phyloP scores from a whole-genome alignment of 192 early-diverging fungal species.

The Dimargaris cristalligena region DNA sequence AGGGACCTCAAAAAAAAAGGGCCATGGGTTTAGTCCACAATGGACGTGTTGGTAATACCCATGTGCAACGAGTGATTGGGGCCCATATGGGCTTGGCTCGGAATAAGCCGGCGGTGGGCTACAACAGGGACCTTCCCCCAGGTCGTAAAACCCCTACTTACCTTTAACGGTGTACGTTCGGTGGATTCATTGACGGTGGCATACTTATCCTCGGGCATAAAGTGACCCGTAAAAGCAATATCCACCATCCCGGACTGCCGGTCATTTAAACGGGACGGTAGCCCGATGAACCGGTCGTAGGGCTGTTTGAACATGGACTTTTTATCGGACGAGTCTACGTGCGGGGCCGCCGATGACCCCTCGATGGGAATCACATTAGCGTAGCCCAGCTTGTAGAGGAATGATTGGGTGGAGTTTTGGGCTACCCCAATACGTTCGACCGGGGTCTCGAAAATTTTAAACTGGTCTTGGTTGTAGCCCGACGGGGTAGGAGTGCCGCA shows the following conservation, averaged over 20 bases:
- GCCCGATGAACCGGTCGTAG: neutral
- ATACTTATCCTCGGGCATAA: neutral
- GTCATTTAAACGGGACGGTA: neutral
- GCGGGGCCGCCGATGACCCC: constrained; percentile 2
- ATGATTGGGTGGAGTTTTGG: neutral
- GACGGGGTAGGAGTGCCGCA: constrained; percentile 1
- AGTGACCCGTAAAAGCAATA: constrained; percentile 4
- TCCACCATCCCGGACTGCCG: neutral
- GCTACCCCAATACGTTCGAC: neutral
- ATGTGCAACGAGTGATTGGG: no score
- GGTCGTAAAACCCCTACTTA: no score
- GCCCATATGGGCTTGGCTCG: no score
- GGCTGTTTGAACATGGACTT: neutral
- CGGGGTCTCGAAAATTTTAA: neutral
- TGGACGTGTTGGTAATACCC: no score
- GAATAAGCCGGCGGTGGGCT: no score
- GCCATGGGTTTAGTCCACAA: no score
- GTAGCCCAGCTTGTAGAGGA: neutral
- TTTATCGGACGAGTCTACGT: neutral
- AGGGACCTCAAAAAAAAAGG: no score
- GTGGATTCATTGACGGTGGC: neutral
- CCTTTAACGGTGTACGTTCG: neutral
- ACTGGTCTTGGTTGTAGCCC: neutral
- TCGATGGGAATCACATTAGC: neutral
- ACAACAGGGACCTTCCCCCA: no score